A percentile compares a stretch with the other conserved stretches of the same genome.
Conservation (phyloP, 805 yeast species). For the Candida endomychidarum region DNA sequence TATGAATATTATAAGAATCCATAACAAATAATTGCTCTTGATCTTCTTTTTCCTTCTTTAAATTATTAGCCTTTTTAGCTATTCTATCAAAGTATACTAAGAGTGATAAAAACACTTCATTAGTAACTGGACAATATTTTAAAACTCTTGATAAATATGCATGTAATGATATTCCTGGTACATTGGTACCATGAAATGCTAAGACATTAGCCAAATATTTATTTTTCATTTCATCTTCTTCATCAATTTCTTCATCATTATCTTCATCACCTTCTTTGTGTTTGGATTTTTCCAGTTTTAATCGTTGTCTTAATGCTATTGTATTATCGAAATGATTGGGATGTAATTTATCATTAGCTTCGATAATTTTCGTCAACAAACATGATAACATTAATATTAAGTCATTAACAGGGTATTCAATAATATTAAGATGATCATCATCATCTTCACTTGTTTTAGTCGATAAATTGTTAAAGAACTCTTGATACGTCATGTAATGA, state of each 20-base stretch:
- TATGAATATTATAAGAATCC: slow-evolving; percentile 94
- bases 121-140: slow-evolving; percentile 98
- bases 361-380: slow-evolving; percentile 79
- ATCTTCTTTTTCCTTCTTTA: slow-evolving; percentile 26
- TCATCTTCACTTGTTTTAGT: slow-evolving; percentile 15
- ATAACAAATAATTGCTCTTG: slow-evolving; percentile 76
- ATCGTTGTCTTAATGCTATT: slow-evolving; percentile 38
- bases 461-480: slow-evolving; percentile 34
- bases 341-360: slow-evolving; percentile 82
- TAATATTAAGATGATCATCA: slow-evolving; percentile 68
- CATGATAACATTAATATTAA: slow-evolving; percentile 83
- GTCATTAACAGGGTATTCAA: slow-evolving; percentile 78
- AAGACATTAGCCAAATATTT: slow-evolving; percentile 66
- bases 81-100: slow-evolving; percentile 93
- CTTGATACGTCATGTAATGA: slow-evolving; percentile 44
- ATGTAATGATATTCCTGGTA: slow-evolving; percentile 91
- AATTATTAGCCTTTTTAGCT: slow-evolving; percentile 73
- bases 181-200: slow-evolving; percentile 93
- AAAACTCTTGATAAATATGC: slow-evolving; percentile 87
- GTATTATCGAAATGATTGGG: slow-evolving; percentile 60
- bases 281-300: slow-evolving; percentile 31
- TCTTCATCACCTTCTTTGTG: slow-evolving; percentile 13
- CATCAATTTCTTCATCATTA: slow-evolving; percentile 23
- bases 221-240: slow-evolving; percentile 45
- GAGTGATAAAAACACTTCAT: slow-evolving; percentile 88